These are phyloP conservation scores for Gastrolobium bilobum DNA, from an alignment of 306 rosid genomes.

Conservation along the genomic window DNA sequence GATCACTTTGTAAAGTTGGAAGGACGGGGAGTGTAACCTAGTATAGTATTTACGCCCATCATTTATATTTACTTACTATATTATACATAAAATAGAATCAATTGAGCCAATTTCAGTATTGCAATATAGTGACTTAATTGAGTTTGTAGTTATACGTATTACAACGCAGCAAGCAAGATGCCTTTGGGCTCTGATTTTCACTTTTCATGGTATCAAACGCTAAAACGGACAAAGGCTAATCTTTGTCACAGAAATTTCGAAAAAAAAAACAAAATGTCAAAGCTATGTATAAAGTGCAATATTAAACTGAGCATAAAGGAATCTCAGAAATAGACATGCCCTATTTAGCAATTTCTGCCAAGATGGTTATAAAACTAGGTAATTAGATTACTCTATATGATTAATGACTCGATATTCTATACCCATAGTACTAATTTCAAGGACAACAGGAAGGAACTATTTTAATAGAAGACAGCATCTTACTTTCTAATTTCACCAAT, in stretches of 20 bases:
- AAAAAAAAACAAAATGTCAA: not conserved
- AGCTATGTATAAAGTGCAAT: not conserved
- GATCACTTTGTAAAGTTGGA: conserved; percentile 45
- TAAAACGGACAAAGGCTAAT: not conserved
- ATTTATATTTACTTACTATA: conserved; percentile 16
- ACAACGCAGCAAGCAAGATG: conserved; percentile 7
- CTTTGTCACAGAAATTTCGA: too few relatives aligned
- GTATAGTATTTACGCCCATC: conserved; percentile 27
- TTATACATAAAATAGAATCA: conserved; percentile 21
- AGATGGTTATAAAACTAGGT: not conserved
- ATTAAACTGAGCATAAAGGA: not conserved
- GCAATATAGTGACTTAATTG: not conserved
- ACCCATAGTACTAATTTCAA: not conserved
- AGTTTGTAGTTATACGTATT: not conserved
- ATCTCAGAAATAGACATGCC: not conserved
- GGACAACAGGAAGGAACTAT: not conserved
- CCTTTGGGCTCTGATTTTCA: conserved; percentile 10
- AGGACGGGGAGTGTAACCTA: conserved; percentile 1
- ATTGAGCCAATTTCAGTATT: conserved; percentile 10
- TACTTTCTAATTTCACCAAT: not conserved
- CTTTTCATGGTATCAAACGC: not conserved
- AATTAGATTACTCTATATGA: not conserved
- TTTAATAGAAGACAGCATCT: not conserved
- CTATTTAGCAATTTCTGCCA: not conserved
- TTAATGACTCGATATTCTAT: not conserved